A percentile compares a stretch with the other conserved stretches of the same genome.
Evolutionary conservation across 345 rosid genomes (phyloP).

Genomic region (Gossypium bickii): DNA sequence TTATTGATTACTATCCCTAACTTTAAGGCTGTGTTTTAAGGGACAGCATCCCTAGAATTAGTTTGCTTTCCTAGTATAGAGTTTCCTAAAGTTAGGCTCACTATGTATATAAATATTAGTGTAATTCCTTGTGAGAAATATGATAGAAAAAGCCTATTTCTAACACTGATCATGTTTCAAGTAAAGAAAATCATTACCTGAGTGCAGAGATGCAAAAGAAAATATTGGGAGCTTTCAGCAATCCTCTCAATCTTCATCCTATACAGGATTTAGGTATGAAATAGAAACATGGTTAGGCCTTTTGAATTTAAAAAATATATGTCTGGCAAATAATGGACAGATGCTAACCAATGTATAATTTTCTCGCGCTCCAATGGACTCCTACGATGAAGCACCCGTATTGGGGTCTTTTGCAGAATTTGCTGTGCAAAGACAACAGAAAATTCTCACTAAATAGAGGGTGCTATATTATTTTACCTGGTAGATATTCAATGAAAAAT

Average conservation of each 20-base stretch:
- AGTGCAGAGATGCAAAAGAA: conserved; percentile 85
- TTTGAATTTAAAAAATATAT: conserved; percentile 4
- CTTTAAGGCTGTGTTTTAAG: too few relatives aligned
- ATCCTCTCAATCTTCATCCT: conserved; percentile 93
- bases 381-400: conserved; percentile 94
- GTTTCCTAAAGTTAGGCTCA: too few relatives aligned
- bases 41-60: too few relatives aligned
- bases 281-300: background rate
- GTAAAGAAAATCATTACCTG: conserved; percentile 45
- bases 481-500: background rate
- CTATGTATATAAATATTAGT: too few relatives aligned
- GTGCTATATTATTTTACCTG: background rate
- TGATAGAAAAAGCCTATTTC: too few relatives aligned
- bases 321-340: conserved; percentile 8
- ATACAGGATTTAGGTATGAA: conserved; percentile 9
- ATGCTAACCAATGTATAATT: conserved; percentile 67
- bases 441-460: background rate
- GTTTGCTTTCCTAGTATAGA: too few relatives aligned
- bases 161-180: background rate
- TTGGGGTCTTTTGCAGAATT: conserved; percentile 79
- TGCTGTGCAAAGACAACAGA: conserved; percentile 37
- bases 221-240: conserved; percentile 64
- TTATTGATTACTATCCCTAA: too few relatives aligned
- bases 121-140: too few relatives aligned
- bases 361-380: conserved; percentile 89